A percentile compares a stretch with the other conserved stretches of the same genome.
These are phyloP conservation scores for Raphanus hybrid DNA, from an alignment of 441 rosid genomes.

Conservation along the genomic window DNA sequence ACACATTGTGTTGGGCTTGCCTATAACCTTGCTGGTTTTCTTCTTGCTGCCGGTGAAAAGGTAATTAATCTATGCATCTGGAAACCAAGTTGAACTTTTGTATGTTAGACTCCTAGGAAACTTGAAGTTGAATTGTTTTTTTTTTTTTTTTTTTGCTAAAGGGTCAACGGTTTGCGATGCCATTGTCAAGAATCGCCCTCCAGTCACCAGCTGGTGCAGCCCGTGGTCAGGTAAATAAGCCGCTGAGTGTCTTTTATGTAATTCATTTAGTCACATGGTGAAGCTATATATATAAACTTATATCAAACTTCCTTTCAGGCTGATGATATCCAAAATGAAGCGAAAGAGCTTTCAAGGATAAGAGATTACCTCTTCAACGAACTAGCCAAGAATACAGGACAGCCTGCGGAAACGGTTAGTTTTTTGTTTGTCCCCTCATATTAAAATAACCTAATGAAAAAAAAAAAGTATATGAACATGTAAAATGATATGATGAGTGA, in stretches of 20 bases:
- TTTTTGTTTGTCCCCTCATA: not conserved
- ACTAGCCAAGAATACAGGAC: conserved; percentile 84
- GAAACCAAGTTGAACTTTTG: too few species aligned
- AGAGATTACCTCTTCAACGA: conserved; percentile 76
- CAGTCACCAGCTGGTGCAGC: conserved; percentile 92
- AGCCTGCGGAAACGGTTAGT: conserved; percentile 76
- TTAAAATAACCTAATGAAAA: too few species aligned
- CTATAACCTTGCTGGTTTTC: conserved; percentile 79
- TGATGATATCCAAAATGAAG: conserved; percentile 85
- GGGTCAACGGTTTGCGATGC: conserved; percentile 86
- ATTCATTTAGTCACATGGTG: not conserved
- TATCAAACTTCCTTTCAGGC: conserved; percentile 64
- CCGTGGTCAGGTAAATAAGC: conserved; percentile 76
- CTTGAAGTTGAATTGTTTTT: too few species aligned
- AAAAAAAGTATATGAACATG: too few species aligned
- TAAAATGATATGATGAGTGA: too few species aligned
- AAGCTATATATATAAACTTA: not conserved
- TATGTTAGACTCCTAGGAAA: too few species aligned
- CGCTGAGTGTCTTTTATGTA: not conserved
- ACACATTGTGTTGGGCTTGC: conserved; percentile 84
- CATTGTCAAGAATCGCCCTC: conserved; percentile 73
- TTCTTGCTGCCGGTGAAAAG: conserved; percentile 92
- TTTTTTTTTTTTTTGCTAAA: too few species aligned
- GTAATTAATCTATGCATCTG: too few species aligned
- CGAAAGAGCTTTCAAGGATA: conserved; percentile 82